Evolutionary conservation across 495 filamentous ascomycete genomes (phyloP).

Genomic region (Podospora conica): DNA sequence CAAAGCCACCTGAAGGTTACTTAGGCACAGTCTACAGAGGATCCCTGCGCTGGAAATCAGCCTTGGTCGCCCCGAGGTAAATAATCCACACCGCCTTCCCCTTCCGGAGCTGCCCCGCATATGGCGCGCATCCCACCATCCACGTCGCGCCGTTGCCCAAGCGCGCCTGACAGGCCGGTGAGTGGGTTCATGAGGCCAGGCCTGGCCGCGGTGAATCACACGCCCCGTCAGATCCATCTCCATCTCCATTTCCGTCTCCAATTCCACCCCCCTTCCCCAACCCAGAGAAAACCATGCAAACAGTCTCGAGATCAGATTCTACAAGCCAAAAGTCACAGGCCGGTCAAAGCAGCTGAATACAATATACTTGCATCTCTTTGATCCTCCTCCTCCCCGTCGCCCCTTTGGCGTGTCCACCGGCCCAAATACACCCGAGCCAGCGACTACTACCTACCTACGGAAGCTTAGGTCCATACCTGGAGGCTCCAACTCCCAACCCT

Average conservation of each 20-base stretch:
- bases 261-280: background rate
- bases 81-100: constrained; percentile 14
- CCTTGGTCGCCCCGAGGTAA: no score
- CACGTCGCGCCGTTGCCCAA: constrained; percentile 22
- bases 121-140: constrained; percentile 22
- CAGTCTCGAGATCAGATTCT: background rate
- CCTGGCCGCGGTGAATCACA: constrained; percentile 4
- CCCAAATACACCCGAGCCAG: background rate
- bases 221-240: background rate
- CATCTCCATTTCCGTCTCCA: background rate
- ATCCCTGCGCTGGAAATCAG: background rate
- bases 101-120: background rate
- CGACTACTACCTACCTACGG: background rate
- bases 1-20: no score
- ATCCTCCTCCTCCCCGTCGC: background rate
- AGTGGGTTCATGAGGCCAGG: background rate
- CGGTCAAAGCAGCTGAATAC: background rate
- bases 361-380: background rate
- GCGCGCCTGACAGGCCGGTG: constrained; percentile 21
- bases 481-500: background rate
- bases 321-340: background rate
- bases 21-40: no score
- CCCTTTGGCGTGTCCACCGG: background rate
- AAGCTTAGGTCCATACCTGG: no score
- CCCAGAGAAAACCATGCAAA: background rate